Evolutionary conservation across 495 filamentous ascomycete genomes (phyloP).

Genomic region (Delitschia confertaspora): DNA sequence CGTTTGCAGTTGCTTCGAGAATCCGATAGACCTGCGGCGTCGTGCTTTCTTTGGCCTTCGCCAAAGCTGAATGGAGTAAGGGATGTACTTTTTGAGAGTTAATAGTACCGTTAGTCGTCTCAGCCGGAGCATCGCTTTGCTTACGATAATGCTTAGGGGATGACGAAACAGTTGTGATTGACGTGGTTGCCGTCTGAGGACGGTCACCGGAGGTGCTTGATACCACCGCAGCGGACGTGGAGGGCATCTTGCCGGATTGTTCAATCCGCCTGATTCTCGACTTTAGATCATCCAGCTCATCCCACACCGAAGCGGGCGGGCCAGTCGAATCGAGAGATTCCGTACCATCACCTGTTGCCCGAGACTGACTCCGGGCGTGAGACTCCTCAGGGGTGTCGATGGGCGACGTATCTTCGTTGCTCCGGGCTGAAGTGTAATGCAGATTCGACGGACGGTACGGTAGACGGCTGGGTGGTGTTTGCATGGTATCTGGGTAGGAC

Average conservation of each 20-base stretch:
- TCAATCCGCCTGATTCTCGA: slow-evolving; percentile 89
- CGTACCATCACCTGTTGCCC: slow-evolving; percentile 56
- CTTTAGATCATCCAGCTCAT: slow-evolving; percentile 93
- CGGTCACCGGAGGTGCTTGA: slow-evolving; percentile 68
- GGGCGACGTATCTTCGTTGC: slow-evolving; percentile 16
- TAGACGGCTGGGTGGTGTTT: slow-evolving; percentile 21
- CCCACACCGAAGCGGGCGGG: slow-evolving; percentile 91
- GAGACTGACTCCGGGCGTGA: slow-evolving; percentile 15
- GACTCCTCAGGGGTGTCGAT: slow-evolving; percentile 15
- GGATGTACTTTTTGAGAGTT: slow-evolving; percentile 54
- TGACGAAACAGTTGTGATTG: slow-evolving; percentile 82
- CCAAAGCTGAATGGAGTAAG: slow-evolving; percentile 67
- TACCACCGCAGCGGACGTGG: slow-evolving; percentile 69
- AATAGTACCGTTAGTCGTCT: slow-evolving; percentile 30
- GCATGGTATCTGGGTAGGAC: slow-evolving; percentile 30
- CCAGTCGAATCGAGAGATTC: slow-evolving; percentile 68
- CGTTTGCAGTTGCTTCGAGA: slow-evolving; percentile 73
- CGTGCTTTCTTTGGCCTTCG: slow-evolving; percentile 61
- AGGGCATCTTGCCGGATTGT: slow-evolving; percentile 73
- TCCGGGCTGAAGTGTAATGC: slow-evolving; percentile 24
- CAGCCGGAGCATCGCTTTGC: slow-evolving; percentile 37
- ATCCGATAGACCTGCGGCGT: slow-evolving; percentile 63
- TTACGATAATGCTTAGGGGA: slow-evolving; percentile 64
- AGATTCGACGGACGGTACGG: slow-evolving; percentile 27
- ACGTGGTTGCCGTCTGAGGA: slow-evolving; percentile 84